Percentiles rank a stretch among this genome's conserved stretches.
These are phyloP conservation scores for Tricholoma matsutake DNA, from an alignment of 768 basidiomycete genomes.

Conservation along the genomic window DNA sequence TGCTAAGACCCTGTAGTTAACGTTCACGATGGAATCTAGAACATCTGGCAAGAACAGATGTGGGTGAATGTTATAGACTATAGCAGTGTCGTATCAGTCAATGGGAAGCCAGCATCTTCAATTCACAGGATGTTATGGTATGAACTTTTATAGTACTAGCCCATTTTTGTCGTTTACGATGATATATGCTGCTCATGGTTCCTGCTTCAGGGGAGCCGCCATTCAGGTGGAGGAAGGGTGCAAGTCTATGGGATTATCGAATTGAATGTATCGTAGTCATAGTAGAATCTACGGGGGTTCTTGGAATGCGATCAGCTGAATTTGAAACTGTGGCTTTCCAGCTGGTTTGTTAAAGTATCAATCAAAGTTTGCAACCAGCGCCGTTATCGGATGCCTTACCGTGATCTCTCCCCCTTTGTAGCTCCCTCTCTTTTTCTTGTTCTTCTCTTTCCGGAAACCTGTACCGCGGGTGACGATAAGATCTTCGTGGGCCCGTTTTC, in stretches of 20 bases:
- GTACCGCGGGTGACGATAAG: conserved; percentile 91
- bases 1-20: too few species aligned
- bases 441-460: conserved; percentile 98
- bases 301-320: conserved; percentile 41
- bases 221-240: background rate
- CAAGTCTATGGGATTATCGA: background rate
- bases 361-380: background rate
- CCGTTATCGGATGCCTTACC: conserved; percentile 38
- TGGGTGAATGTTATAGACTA: too few species aligned
- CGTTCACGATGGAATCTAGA: too few species aligned
- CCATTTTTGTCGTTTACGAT: background rate
- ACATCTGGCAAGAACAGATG: too few species aligned
- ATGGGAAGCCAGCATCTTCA: background rate
- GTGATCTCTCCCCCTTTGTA: conserved; percentile 96
- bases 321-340: conserved; percentile 87
- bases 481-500: conserved; percentile 79
- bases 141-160: background rate
- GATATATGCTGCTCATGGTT: background rate
- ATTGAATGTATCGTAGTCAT: background rate
- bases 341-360: conserved; percentile 34
- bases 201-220: background rate
- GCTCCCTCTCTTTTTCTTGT: conserved; percentile 97
- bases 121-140: background rate
- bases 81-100: background rate
- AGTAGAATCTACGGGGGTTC: background rate